phyloP scores from a whole-genome alignment of 192 early-diverging fungal species.

The Geranomyces michiganensis region DNA sequence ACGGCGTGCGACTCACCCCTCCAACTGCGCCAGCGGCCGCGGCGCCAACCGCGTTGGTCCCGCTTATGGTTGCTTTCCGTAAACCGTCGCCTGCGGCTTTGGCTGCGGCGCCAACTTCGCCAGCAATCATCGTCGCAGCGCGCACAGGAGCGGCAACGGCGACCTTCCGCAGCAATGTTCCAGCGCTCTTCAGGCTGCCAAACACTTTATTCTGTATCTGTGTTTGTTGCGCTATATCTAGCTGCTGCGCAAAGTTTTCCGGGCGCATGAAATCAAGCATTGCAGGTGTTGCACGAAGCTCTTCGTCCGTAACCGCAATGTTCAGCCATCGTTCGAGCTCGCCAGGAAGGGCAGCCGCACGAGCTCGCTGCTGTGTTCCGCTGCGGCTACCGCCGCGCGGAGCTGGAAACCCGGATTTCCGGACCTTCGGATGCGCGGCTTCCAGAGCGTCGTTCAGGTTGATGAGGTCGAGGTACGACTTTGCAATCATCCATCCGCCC shows the following conservation, averaged over 20 bases:
- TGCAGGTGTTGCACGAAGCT: not conserved
- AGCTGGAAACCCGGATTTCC: conserved; percentile 24
- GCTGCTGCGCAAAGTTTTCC: conserved; percentile 23
- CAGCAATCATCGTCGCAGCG: conserved; percentile 21
- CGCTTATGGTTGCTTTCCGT: not conserved
- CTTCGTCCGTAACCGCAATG: conserved; percentile 9
- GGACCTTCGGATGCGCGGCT: conserved; percentile 15
- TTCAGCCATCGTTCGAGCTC: conserved; percentile 37
- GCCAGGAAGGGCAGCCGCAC: not conserved
- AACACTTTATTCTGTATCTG: conserved; percentile 21
- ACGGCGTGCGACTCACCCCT: not conserved
- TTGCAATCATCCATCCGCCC: conserved; percentile 40
- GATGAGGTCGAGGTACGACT: conserved; percentile 28
- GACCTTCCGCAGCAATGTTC: conserved; percentile 35
- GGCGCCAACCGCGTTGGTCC: not conserved
- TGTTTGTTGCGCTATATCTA: not conserved
- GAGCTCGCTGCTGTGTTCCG: not conserved
- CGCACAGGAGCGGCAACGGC: conserved; percentile 32
- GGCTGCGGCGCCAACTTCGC: conserved; percentile 22
- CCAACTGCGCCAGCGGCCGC: not conserved
- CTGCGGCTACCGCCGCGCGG: not conserved
- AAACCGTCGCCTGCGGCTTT: conserved; percentile 11
- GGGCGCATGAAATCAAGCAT: conserved; percentile 38
- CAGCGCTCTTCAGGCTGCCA: conserved; percentile 36
- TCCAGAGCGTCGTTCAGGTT: conserved; percentile 21